Evolutionary conservation across 2,329 filamentous ascomycete genomes (phyloP), one percentile per base, ranked within the genome.

Genomic region (Pyrenophora teres): DNA sequence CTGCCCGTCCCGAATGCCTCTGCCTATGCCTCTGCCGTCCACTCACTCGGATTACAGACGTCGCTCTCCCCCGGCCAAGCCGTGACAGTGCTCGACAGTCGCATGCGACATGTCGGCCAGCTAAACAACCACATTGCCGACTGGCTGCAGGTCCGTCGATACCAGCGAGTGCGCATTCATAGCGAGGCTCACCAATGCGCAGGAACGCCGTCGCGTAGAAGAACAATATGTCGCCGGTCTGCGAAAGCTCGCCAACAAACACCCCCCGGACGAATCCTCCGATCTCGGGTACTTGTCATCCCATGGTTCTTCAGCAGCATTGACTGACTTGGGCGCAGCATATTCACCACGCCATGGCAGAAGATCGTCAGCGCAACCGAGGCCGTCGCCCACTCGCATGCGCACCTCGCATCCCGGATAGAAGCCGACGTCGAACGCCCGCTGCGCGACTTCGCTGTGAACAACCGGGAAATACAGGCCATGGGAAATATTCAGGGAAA

Each of bases 191-290:
- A 71, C 50, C 46, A 53, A 44, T 50, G 50, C 57, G 48, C 73
- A 97, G 93, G 94, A 99, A 80, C 90, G 94, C 64, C 88, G 92
- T 72, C 89, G 87, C 67, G 82, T 97, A 57, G 94, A 99, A 76
- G 93, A 97, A 69, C 83, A 87, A 69, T 99, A 99, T 76, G 89
- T 90, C 40, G 81, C 86, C 65, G 87, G 88, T 37, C 78, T 99
- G 64, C 87, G 87, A 67, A 96, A 89, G 78, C 84, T 99, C 57
- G 83, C 88, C 54, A 83, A 86, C 67, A 87, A 86, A 71, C 87
- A 85, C 61, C 83, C 88, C 46, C 87, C 89, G 46, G 91, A 92
- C 71, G 82, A 86, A 59, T 83, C 85, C 44, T 87, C 87, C 6
- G 90, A 97, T 67, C 82, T 99, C 58, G 94, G 94, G 94, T 97